Evolutionary conservation across 768 basidiomycete species (phyloP), one percentile per base, ranked within the genome.

Genomic region (Kwoniella dejecticola): DNA sequence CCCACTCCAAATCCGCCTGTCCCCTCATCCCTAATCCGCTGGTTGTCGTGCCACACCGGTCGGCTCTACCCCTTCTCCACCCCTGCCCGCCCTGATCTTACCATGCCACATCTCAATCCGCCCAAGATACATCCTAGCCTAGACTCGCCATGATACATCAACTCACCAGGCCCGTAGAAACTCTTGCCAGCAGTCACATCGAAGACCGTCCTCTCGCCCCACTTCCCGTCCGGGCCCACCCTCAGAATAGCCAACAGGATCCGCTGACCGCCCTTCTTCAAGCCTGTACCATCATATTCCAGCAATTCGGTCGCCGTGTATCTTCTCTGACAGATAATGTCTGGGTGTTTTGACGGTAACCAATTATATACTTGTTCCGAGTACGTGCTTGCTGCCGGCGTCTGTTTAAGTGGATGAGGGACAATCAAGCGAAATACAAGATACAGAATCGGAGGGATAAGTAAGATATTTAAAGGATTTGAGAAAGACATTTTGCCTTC

Each of bases 141-240:
- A 45, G 11, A 2, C 11, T 0, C n/a, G 11, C 17, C 23, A 21
- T 45, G 3, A 21, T 45, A 36, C 27, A 33, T 79, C 7, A 11
- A 56, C 88, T 74, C 62, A 95, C 95, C 87, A 21, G 95, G 95
- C 0, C 95, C 95, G 77, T 98, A 98, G 81, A 99, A 99, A 74
- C 84, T 88, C 67, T 87, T 83, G 24, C 95, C 95, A 3, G 85
- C 83, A 0, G 90, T 89, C 47, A 98, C 95, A 74, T 99, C 96
- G 77, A 95, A 99, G 55, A 98, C 94, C 4, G 77, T 78, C 49
- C 77, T 62, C 57, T 78, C 74, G 31, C 82, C 86, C 27, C 52
- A 94, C 77, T 63, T 94, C 89, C 66, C 89, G 82, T 63, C 38
- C 84, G 86, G 2, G 83, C 85, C 57, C 87, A 83, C 50, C 81